Conservation (phyloP, 441 rosid genomes). For the Erodium moschatum region DNA sequence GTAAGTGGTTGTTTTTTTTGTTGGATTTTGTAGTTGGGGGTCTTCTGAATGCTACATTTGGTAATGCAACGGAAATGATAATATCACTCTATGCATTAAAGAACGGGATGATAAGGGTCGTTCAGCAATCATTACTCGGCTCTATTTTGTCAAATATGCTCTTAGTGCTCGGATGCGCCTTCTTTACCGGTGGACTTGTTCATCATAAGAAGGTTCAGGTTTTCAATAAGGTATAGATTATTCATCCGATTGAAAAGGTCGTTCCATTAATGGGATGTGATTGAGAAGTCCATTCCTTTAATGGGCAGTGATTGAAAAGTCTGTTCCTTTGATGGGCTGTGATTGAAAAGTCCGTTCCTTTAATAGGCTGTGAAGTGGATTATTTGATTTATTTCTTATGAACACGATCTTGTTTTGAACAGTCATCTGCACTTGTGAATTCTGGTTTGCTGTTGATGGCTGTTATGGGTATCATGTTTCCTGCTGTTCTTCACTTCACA, state of each 20-base stretch:
- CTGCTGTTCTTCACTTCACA: constrained; percentile 80
- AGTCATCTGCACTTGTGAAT: constrained; percentile 61
- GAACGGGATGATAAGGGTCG: constrained; percentile 76
- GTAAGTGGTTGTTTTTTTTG: neutral
- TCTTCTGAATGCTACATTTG: constrained; percentile 82
- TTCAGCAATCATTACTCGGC: constrained; percentile 73
- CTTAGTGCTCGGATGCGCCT: constrained; percentile 23
- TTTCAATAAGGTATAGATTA: constrained; percentile 46
- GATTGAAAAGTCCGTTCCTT: neutral
- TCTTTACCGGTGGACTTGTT: constrained; percentile 56
- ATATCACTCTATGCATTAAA: constrained; percentile 74
- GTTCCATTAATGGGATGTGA: no score
- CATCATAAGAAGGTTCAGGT: constrained; percentile 51
- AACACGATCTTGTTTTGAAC: constrained; percentile 16
- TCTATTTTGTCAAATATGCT: constrained; percentile 88
- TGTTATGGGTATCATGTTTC: constrained; percentile 82
- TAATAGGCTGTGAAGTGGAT: no score
- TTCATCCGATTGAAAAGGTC: neutral
- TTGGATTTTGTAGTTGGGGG: constrained; percentile 68
- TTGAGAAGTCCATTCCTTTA: no score
- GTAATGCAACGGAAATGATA: constrained; percentile 84
- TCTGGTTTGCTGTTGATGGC: constrained; percentile 89
- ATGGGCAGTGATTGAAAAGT: no score
- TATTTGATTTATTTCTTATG: neutral
- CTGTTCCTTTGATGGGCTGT: no score